phyloP scores from a whole-genome alignment of 148 eudicot genomes.

The Agrostemma githago region DNA sequence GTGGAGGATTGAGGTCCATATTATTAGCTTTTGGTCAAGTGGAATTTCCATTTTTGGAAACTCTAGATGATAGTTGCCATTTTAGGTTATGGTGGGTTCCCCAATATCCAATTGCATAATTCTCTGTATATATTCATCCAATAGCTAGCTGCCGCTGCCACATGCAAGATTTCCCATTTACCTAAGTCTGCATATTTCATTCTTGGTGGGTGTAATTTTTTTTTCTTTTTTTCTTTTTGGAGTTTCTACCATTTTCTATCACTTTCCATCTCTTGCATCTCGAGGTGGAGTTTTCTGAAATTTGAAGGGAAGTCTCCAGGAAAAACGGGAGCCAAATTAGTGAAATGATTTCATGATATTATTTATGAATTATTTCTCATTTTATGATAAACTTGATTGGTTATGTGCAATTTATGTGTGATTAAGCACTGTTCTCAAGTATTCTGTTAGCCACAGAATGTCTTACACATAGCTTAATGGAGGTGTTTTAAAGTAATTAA shows the following conservation, averaged over 20 bases:
- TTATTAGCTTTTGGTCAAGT: constrained; percentile 15
- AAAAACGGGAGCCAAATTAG: constrained; percentile 13
- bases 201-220: constrained; percentile 22
- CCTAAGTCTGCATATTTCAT: constrained; percentile 25
- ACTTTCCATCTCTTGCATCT: constrained; percentile 40
- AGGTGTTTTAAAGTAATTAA: constrained; percentile 20
- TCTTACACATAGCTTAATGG: constrained; percentile 36
- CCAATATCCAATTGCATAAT: constrained; percentile 9
- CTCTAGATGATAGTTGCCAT: constrained; percentile 17
- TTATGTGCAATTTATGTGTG: constrained; percentile 27
- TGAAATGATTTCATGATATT: constrained; percentile 4
- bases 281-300: constrained; percentile 28
- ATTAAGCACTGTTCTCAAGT: constrained; percentile 23
- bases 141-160: constrained; percentile 20
- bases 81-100: constrained; percentile 20
- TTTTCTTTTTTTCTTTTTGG: neutral
- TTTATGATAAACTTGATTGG: constrained; percentile 21
- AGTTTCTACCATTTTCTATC: constrained; percentile 19
- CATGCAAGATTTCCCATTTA: constrained; percentile 28
- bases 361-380: constrained; percentile 9
- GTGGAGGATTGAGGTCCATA: constrained; percentile 26
- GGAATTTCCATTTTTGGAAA: constrained; percentile 30
- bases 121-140: constrained; percentile 10
- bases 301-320: constrained; percentile 25
- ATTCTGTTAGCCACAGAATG: constrained; percentile 28